These are phyloP conservation scores for Starmera dryadoides DNA, from an alignment of 805 yeast genomes.

Conservation along the genomic window DNA sequence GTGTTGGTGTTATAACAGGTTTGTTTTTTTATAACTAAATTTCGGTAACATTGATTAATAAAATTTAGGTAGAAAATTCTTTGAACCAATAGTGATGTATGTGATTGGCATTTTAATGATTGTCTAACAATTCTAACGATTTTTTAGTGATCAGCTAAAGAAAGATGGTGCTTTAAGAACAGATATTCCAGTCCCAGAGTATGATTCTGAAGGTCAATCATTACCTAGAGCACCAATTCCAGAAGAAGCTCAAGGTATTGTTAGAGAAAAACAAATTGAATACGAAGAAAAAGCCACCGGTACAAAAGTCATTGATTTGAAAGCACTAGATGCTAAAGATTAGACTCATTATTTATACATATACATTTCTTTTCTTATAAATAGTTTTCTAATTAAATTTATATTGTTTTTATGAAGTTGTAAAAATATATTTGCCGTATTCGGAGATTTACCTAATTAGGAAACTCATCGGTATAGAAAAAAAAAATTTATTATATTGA, in stretches of 20 bases:
- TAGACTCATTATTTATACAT: too few species aligned
- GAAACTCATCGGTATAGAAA: neutral
- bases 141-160: slow-evolving; percentile 46
- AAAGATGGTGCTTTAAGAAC: slow-evolving; percentile 59
- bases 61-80: slow-evolving; percentile 48
- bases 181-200: slow-evolving; percentile 52
- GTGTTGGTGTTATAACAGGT: slow-evolving; percentile 40
- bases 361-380: too few species aligned
- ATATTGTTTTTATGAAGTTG: too few species aligned
- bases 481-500: too few species aligned
- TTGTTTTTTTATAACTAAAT: neutral
- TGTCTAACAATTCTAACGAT: slow-evolving; percentile 5
- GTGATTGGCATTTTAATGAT: slow-evolving; percentile 18
- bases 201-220: slow-evolving; percentile 36
- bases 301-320: neutral
- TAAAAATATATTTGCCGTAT: neutral
- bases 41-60: neutral
- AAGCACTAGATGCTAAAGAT: too few species aligned
- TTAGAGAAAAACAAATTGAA: neutral
- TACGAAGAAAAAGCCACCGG: neutral
- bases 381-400: too few species aligned
- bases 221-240: slow-evolving; percentile 3
- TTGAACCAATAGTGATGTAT: slow-evolving; percentile 66
- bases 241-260: neutral
- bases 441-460: slow-evolving; percentile 2